phyloP scores from a whole-genome alignment of 2,329 filamentous ascomycete genomes.

The Aspergillus eucalypticola region DNA sequence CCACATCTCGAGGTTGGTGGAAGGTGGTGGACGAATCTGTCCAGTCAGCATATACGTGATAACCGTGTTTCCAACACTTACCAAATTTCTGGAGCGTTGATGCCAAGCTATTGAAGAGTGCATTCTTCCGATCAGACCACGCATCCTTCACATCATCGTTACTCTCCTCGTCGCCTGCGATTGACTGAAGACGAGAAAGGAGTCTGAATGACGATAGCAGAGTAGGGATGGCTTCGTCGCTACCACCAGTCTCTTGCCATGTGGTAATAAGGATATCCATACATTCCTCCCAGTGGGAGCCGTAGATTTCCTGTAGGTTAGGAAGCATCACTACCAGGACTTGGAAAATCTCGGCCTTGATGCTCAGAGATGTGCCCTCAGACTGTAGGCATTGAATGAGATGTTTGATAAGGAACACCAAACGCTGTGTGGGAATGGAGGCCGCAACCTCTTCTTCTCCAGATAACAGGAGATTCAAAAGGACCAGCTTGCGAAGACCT shows the following conservation, averaged over 20 bases:
- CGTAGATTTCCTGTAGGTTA: slow-evolving; percentile 78
- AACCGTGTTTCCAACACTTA: slow-evolving; percentile 24
- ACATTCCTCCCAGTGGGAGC: slow-evolving; percentile 76
- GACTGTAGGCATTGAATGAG: slow-evolving; percentile 71
- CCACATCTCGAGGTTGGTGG: slow-evolving; percentile 70
- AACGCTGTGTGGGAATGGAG: slow-evolving; percentile 59
- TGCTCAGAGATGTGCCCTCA: slow-evolving; percentile 49
- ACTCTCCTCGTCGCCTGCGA: slow-evolving; percentile 60
- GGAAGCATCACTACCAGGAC: slow-evolving; percentile 63
- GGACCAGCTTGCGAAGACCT: slow-evolving; percentile 52
- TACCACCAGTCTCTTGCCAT: slow-evolving; percentile 55
- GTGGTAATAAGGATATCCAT: slow-evolving; percentile 60
- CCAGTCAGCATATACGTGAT: slow-evolving; percentile 7
- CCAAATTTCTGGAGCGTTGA: slow-evolving; percentile 44
- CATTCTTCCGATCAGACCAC: slow-evolving; percentile 61
- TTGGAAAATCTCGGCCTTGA: slow-evolving; percentile 44
- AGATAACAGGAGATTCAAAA: slow-evolving; percentile 57
- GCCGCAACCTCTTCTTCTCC: slow-evolving; percentile 51
- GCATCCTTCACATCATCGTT: slow-evolving; percentile 86
- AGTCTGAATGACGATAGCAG: slow-evolving; percentile 74
- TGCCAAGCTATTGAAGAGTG: slow-evolving; percentile 59
- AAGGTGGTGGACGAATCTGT: slow-evolving; percentile 52
- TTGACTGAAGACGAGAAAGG: slow-evolving; percentile 60
- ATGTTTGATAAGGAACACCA: slow-evolving; percentile 81
- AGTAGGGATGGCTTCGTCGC: slow-evolving; percentile 59